Evolutionary conservation across 1,284 basidiomycete species (phyloP).

Genomic region (Boletus semigastroideus): DNA sequence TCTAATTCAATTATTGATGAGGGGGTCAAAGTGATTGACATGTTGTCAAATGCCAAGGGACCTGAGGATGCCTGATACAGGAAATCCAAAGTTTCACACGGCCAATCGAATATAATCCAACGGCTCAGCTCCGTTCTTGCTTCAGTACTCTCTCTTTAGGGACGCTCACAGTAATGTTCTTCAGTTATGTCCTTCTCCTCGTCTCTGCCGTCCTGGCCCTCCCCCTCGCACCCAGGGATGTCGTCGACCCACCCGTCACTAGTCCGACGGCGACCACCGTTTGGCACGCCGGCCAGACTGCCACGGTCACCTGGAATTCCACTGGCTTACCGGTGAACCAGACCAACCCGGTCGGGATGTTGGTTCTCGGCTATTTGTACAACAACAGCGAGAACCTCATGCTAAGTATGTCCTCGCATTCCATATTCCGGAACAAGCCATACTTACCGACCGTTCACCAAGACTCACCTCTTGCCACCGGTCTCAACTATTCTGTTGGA

Average conservation of each 20-base stretch:
- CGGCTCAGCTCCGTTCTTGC: neutral
- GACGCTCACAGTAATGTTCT: conserved; percentile 15
- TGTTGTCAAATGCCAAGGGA: no score
- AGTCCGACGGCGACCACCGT: conserved; percentile 49
- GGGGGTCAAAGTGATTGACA: no score
- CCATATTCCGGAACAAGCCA: conserved; percentile 1
- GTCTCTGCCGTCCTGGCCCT: conserved; percentile 20
- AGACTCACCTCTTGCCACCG: conserved; percentile 56
- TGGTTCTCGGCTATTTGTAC: conserved; percentile 52
- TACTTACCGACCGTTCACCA: conserved; percentile 17
- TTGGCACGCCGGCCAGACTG: conserved; percentile 52
- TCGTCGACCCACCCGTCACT: conserved; percentile 55
- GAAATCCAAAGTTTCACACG: no score
- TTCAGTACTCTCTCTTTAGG: conserved; percentile 13
- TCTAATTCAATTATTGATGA: no score
- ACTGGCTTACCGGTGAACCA: conserved; percentile 48
- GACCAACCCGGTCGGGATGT: conserved; percentile 48
- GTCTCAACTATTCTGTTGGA: conserved; percentile 53
- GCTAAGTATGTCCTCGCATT: conserved; percentile 37
- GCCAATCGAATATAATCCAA: no score
- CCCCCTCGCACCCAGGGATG: conserved; percentile 48
- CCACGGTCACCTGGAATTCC: conserved; percentile 61
- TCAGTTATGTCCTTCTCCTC: conserved; percentile 17
- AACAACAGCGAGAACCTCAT: conserved; percentile 54
- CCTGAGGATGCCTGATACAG: no score